Evolutionary conservation across 2,329 filamentous ascomycete genomes (phyloP), one percentile per base, ranked within the genome.

Genomic region (Beauveria medogensis): DNA sequence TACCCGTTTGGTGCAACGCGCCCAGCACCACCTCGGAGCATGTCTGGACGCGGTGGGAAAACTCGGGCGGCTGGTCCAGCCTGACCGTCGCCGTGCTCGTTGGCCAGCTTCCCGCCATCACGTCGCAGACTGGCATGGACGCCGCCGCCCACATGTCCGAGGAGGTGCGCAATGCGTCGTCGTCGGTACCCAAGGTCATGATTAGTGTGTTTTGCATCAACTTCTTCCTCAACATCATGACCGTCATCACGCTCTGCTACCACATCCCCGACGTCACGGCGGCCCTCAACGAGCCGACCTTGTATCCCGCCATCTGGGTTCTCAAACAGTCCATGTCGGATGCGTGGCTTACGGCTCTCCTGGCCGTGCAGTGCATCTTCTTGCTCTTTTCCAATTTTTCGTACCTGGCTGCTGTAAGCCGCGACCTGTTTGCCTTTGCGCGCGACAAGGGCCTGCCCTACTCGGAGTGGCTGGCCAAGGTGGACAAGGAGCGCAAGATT

Each of bases 1-100:
- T 63, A 28, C 64, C 63, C 18, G 28, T 65, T 14, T 65, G 64
- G 64, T 58, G 59, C 55, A 64, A 65, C 40, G 64, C 52, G 16
- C 64, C 64, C 2, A 43, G 0, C 7, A 57, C 59, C 3, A 55
- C 59, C 18, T 65, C 64, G 10, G 56, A 37, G 20, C 37, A 57
- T 34, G 64, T 65, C 9, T 65, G 64, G 62, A 60, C 60, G 22
- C 46, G 41, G 22, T 64, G 63, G 41, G 60, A 63, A 2, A 65
- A 63, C 37, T 44, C 57, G 3, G 63, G 64, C 18, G 63, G 61
- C 18, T 65, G 64, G 64, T 34, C 62, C 20, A 61, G 60, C 28
- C 37, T 63, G 51, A 44, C 51, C 1, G 40, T 64, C 10, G 60
- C 64, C 12, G 51, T 65, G 43, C 53, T 65, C 47, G 56, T 64